These are phyloP conservation scores for Globisporangium paroecandrum DNA, from an alignment of 352 stramenopile species.

Conservation along the genomic window DNA sequence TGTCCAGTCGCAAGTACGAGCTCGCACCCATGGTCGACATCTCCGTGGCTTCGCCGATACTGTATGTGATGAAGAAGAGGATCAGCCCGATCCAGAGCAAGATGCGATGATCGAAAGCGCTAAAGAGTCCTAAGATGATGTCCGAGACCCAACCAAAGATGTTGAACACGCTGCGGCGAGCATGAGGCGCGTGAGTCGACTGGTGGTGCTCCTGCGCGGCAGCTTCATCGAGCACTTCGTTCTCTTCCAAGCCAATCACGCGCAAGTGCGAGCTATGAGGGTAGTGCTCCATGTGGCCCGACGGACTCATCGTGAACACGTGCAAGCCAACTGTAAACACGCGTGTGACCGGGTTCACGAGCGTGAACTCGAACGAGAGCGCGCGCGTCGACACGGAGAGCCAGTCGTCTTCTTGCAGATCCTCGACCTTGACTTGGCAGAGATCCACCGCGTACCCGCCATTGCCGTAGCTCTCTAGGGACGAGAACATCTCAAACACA, in stretches of 20 bases:
- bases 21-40: slow-evolving; percentile 74
- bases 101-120: slow-evolving; percentile 53
- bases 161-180: neutral
- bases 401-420: slow-evolving; percentile 69
- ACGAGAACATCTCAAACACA: slow-evolving; percentile 41
- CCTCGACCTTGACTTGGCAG: slow-evolving; percentile 52
- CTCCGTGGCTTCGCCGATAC: slow-evolving; percentile 69
- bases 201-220: neutral
- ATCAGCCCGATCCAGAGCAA: slow-evolving; percentile 64
- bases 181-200: neutral
- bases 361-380: slow-evolving; percentile 80
- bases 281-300: slow-evolving; percentile 78
- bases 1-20: slow-evolving; percentile 78
- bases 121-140: slow-evolving; percentile 20
- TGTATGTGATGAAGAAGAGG: slow-evolving; percentile 78
- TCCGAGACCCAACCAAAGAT: neutral
- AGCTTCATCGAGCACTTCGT: slow-evolving; percentile 25
- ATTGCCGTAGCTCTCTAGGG: slow-evolving; percentile 48
- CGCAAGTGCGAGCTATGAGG: slow-evolving; percentile 79
- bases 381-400: slow-evolving; percentile 79
- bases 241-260: slow-evolving; percentile 71
- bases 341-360: slow-evolving; percentile 87
- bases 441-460: slow-evolving; percentile 78
- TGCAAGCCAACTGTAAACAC: slow-evolving; percentile 86
- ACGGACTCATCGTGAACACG: slow-evolving; percentile 77